Conservation (phyloP, 495 filamentous ascomycete species). For the Tetracladium setigerum region DNA sequence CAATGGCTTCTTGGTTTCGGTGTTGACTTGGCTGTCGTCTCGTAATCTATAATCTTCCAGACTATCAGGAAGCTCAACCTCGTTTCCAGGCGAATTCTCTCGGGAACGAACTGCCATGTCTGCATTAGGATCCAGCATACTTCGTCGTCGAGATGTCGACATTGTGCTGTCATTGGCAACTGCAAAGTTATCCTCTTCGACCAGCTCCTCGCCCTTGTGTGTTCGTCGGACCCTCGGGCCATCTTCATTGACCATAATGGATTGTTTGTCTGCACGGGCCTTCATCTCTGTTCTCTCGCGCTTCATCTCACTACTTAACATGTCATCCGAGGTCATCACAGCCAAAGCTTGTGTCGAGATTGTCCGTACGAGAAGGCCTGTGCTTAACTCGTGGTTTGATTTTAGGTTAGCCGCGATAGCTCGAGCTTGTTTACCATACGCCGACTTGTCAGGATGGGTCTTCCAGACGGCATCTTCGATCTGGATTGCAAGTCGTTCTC, state of each 20-base stretch:
- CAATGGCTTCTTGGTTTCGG: conserved; percentile 29
- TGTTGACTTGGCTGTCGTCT: conserved; percentile 22
- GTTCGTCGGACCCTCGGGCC: conserved; percentile 80
- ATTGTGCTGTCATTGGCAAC: conserved; percentile 30
- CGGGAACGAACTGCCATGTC: conserved; percentile 22
- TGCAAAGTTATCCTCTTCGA: conserved; percentile 54
- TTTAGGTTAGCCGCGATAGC: conserved; percentile 76
- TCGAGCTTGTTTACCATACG: conserved; percentile 37
- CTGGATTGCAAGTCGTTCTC: conserved; percentile 47
- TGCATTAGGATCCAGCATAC: conserved; percentile 26
- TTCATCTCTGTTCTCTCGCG: conserved; percentile 67
- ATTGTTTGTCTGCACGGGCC: conserved; percentile 69
- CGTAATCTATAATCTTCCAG: conserved; percentile 24
- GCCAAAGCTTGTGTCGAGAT: conserved; percentile 67
- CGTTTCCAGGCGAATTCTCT: conserved; percentile 20
- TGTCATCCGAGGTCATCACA: conserved; percentile 77
- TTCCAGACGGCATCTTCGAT: conserved; percentile 59
- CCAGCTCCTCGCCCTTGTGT: conserved; percentile 89
- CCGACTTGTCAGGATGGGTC: conserved; percentile 31
- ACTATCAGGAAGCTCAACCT: conserved; percentile 18
- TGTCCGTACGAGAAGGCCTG: conserved; percentile 61
- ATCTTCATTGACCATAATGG: conserved; percentile 75
- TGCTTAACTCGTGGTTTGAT: conserved; percentile 69
- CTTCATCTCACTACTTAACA: conserved; percentile 86
- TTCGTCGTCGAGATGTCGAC: conserved; percentile 32